phyloP scores from a whole-genome alignment of 768 basidiomycete genomes.

The Rhodotorula graminis region DNA sequence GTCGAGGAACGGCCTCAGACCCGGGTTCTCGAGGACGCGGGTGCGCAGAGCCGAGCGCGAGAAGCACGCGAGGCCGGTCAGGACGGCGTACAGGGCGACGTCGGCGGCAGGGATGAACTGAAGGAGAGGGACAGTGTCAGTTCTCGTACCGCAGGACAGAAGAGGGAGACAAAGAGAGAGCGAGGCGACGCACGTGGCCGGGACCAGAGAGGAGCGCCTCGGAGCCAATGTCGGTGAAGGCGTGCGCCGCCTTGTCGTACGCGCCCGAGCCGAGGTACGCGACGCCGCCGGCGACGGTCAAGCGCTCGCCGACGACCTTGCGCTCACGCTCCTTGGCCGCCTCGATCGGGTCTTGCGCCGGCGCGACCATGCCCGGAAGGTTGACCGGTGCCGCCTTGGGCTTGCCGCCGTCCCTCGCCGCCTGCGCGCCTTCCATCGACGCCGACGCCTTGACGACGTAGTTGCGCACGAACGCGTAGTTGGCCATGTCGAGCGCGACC shows the following conservation, averaged over 20 bases:
- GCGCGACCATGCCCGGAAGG: conserved; percentile 44
- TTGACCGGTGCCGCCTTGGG: conserved; percentile 28
- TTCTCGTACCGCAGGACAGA: no score
- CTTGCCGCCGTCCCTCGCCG: conserved; percentile 13
- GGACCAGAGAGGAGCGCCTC: conserved; percentile 30
- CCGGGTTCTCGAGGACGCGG: conserved; percentile 59
- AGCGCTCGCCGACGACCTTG: conserved; percentile 67
- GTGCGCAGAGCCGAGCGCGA: conserved; percentile 65
- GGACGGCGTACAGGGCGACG: conserved; percentile 76
- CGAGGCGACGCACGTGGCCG: background rate
- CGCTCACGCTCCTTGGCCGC: conserved; percentile 59
- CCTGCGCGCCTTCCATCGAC: conserved; percentile 61
- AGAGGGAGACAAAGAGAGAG: background rate
- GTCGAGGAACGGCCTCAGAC: conserved; percentile 69
- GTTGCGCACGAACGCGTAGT: conserved; percentile 80
- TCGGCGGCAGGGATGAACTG: conserved; percentile 75
- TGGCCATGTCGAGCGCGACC: conserved; percentile 75
- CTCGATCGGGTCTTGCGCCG: conserved; percentile 31
- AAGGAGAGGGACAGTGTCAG: no score
- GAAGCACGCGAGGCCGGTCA: conserved; percentile 77
- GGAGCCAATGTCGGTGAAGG: conserved; percentile 50
- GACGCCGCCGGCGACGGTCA: conserved; percentile 75
- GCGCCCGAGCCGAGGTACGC: conserved; percentile 65
- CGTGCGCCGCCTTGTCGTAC: conserved; percentile 74
- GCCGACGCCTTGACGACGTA: conserved; percentile 96